Evolutionary conservation across 345 rosid genomes (phyloP), one percentile per base, ranked within the genome.

Genomic region (Brassica carinata): DNA sequence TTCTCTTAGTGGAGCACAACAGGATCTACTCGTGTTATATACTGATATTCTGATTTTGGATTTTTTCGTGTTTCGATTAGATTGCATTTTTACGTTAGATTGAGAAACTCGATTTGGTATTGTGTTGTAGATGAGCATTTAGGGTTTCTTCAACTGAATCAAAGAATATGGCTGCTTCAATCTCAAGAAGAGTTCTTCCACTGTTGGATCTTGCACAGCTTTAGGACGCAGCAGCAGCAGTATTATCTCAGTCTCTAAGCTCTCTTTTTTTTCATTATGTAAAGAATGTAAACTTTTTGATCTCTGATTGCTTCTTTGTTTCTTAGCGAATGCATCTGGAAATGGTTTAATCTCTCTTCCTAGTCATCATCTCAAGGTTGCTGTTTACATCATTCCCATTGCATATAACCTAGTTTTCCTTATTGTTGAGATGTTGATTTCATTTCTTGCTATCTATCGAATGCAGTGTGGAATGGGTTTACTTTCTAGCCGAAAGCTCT

Each of bases 391-490:
- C 36, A 38, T 61, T 69, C 58, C 10, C 51, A 2, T 29, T 64
- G 14, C 48, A 2, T 23, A 19, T 3, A 1, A 33, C 34, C 43
- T 65, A 66, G 34, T 40, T 40, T 67, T 19, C 34, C 61, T 15
- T 77, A 48, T 64, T 34, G 63, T 58, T 19, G 11, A 62, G 64
- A 36, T 33, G 51, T 36, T 1, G 62, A 5, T 71, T 69, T 74
- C 59, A 5, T 72, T 6, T n/a, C 15, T 75, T 34, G 18, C 67
- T 67, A 10, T 36, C 34, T n/a, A n/a, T 51, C 8, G 4, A 18
- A 67, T 87, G 82, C 65, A 92, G 96, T 84, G 73, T 13, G 87
- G 84, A 55, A 57, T 74, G 29, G 66, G 85, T 78, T 86, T 81
- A 63, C 53, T 85, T 69, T 79, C 84, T 18, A 43, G 33, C 51